Evolutionary conservation across 176 grass and related monocot species (phyloP), one percentile per base, ranked within the genome.

Genomic region (Oryza meyeriana): DNA sequence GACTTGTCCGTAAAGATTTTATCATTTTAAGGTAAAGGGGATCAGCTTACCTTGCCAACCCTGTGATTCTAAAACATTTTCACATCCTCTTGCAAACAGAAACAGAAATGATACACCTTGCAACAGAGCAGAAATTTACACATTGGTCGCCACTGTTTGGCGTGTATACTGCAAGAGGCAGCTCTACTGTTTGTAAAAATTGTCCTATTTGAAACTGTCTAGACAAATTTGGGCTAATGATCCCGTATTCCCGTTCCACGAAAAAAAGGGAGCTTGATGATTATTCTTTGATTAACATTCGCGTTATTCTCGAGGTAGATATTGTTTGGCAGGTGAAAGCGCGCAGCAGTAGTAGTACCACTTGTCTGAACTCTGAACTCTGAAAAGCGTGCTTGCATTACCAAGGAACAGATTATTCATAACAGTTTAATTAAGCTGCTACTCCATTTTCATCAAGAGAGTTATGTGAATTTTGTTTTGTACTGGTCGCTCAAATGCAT

Each of bases 1-100:
- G 52, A 20, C 90, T 79, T 92, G 61, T 75, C 50, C 59, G 4
- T 36, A 92, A 88, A 85, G 78, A 48, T 14, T 78, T 82, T 70
- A 75, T 74, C 72, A 79, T 82, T 68, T 79, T 78, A 33, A 70
- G 72, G 81, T 32, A 72, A 87, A 16, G 33, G 22, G 22, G 1
- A 25, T 7, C n/a, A 18, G 71, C 58, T 89, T 59, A 72, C 72
- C 83, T 71, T 77, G 70, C 64, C 64, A 44, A 26, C 35, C 62
- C 5, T 38, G 41, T 55, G 78, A 81, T 64, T 45, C 72, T 72
- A 11, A 29, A 50, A 28, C 24, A 31, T 67, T 65, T 71, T 4
- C 22, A 29, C 35, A 0, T 85, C 72, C 11, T 55, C 18, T 72
- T 38, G 66, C 78, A 65, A 13, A 16, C 20, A 59, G n/a, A 59